Percentiles rank a stretch among this genome's conserved stretches.
phyloP scores from a whole-genome alignment of 176 grass and related monocot species.

The Carex littledalei region DNA sequence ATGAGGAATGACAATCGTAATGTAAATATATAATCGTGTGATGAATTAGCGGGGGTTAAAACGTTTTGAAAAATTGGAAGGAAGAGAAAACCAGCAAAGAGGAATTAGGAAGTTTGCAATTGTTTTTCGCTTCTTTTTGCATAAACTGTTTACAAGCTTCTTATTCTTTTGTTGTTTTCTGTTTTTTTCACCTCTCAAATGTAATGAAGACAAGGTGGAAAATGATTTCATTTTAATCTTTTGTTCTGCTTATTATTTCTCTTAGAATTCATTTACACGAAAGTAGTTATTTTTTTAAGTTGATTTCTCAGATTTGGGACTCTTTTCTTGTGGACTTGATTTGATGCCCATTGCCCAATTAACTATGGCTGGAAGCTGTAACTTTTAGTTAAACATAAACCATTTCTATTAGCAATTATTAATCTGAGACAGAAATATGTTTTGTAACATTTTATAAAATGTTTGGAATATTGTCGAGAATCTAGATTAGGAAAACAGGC shows the following conservation, averaged over 20 bases:
- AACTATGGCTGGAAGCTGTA: background rate
- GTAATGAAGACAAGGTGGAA: background rate
- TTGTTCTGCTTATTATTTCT: background rate
- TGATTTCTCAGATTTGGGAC: background rate
- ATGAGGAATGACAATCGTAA: constrained; percentile 4
- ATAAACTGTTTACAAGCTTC: background rate
- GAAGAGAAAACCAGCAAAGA: background rate
- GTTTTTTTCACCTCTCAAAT: background rate
- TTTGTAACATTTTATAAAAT: background rate
- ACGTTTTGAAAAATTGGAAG: constrained; percentile 2
- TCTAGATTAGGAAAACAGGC: background rate
- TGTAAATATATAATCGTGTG: constrained; percentile 4
- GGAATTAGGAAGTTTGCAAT: background rate
- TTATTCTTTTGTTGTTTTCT: background rate
- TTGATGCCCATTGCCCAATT: background rate
- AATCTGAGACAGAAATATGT: background rate
- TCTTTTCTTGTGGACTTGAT: background rate
- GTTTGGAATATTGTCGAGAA: background rate
- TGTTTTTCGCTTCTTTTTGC: background rate
- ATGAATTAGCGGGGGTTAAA: background rate
- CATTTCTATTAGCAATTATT: background rate
- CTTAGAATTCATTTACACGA: background rate
- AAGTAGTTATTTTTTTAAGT: background rate
- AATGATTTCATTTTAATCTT: background rate
- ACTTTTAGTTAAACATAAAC: background rate